These are phyloP conservation scores for Ogataea siamensis DNA, from an alignment of 805 yeast genomes.

Conservation along the genomic window DNA sequence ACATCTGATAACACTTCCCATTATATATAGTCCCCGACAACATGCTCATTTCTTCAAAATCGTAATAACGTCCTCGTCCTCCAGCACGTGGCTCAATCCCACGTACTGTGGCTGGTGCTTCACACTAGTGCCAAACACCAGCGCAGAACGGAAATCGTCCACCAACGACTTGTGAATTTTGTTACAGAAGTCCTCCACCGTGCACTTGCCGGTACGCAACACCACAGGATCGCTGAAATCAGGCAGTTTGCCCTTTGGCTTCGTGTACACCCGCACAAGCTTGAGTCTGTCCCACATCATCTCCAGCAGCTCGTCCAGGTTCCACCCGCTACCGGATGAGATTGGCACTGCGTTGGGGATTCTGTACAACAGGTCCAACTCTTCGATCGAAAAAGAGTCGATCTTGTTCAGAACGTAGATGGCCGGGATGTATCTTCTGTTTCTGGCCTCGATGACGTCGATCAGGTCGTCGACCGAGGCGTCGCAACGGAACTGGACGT, in stretches of 20 bases:
- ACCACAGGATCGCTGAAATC: constrained; percentile 96
- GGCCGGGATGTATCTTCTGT: constrained; percentile 94
- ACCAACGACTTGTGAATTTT: constrained; percentile 93
- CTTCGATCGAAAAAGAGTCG: constrained; percentile 92
- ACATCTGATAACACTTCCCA: constrained; percentile 24
- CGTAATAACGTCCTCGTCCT: constrained; percentile 97
- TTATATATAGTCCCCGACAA: constrained; percentile 1
- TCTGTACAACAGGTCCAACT: constrained; percentile 81
- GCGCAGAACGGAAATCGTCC: constrained; percentile 88
- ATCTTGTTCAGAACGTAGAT: constrained; percentile 92
- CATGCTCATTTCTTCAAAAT: constrained; percentile 65
- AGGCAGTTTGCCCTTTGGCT: constrained; percentile 92
- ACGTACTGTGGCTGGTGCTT: constrained; percentile 98
- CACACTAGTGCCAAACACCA: constrained; percentile 90
- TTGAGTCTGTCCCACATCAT: constrained; percentile 93
- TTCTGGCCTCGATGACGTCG: constrained; percentile 86
- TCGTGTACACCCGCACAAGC: constrained; percentile 93
- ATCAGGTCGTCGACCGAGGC: constrained; percentile 97
- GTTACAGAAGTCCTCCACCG: constrained; percentile 95
- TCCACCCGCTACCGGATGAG: constrained; percentile 95
- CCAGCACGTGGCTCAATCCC: constrained; percentile 77
- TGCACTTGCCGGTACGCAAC: constrained; percentile 71
- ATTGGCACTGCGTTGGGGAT: constrained; percentile 98
- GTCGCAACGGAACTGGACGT: constrained; percentile 93
- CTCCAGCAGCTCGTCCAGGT: constrained; percentile 89